phyloP scores from a whole-genome alignment of 495 filamentous ascomycete genomes.

The Penicillium silybi region DNA sequence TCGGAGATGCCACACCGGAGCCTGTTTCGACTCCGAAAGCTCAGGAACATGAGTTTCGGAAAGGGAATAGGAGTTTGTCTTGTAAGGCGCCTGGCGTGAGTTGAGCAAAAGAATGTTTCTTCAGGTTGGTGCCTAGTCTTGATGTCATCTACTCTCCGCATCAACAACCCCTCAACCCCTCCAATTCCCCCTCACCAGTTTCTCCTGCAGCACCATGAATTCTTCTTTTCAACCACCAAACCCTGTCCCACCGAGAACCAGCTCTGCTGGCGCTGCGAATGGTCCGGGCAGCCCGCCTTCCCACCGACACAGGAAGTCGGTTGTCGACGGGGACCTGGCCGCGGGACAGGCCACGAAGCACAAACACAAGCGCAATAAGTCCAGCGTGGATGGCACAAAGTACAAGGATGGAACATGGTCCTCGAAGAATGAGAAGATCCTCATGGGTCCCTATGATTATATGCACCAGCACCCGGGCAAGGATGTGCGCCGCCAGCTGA shows the following conservation, averaged over 20 bases:
- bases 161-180: slow-evolving; percentile 5
- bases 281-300: slow-evolving; percentile 20
- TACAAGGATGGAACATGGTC: slow-evolving; percentile 60
- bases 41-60: background rate
- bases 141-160: slow-evolving; percentile 5
- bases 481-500: slow-evolving; percentile 79
- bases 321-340: slow-evolving; percentile 43
- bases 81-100: background rate
- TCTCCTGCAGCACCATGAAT: slow-evolving; percentile 9
- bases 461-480: slow-evolving; percentile 84
- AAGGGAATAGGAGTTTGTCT: background rate
- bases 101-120: background rate
- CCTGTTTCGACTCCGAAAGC: background rate
- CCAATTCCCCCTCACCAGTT: slow-evolving; percentile 12
- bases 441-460: slow-evolving; percentile 86
- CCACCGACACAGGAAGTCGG: slow-evolving; percentile 41
- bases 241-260: slow-evolving; percentile 69
- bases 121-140: slow-evolving; percentile 2
- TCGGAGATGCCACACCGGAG: background rate
- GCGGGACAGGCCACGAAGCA: slow-evolving; percentile 23
- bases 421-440: slow-evolving; percentile 67
- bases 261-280: slow-evolving; percentile 53
- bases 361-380: slow-evolving; percentile 37
- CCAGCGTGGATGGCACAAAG: slow-evolving; percentile 48
- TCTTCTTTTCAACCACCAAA: slow-evolving; percentile 55